Evolutionary conservation across 805 yeast species (phyloP), one percentile per base, ranked within the genome.

Genomic region (Pichia paraexigua): DNA sequence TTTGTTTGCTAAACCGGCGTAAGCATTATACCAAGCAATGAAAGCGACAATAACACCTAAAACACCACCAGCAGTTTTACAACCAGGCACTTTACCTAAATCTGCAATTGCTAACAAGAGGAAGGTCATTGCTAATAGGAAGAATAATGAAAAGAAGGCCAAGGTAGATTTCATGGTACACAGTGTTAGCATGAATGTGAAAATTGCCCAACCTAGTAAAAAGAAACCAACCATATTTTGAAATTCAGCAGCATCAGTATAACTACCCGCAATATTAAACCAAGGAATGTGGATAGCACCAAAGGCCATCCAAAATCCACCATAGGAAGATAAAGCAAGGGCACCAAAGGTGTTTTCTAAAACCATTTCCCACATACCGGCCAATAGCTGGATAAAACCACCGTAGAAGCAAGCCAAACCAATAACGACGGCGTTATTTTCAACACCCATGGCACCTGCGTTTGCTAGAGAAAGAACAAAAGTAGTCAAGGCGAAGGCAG

Each of bases 261-360:
- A 68, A 56, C 82, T 78, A 7, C 77, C 77, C 2, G 76, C 67
- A 28, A 80, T 77, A 25, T 81, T 82, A 63, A 82, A 82, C 61
- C 77, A 76, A 46, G 81, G 82, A 46, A 78, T 73, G 52, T 68
- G 65, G 35, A 85, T 77, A 32, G 85, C 85, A 53, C 83, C 90
- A 72, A 80, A 85, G 27, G 83, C 72, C 71, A 82, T 78, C 92
- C 92, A 85, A 65, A 85, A 85, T 3, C 88, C 91, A 53, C 87
- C 92, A 58, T 73, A 78, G 5, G 81, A 76, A 8, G 76, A 66
- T 50, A 79, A 70, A 1, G 82, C 82, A 53, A 85, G 75, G 58
- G 83, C 87, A 68, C 88, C 88, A 69, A 83, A 85, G 22, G 89
- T 83, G 67, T 83, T 84, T 59, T 85, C 90, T 41, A 79, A 73